Conservation (phyloP, 345 rosid genomes). For the Aegle marmelos region DNA sequence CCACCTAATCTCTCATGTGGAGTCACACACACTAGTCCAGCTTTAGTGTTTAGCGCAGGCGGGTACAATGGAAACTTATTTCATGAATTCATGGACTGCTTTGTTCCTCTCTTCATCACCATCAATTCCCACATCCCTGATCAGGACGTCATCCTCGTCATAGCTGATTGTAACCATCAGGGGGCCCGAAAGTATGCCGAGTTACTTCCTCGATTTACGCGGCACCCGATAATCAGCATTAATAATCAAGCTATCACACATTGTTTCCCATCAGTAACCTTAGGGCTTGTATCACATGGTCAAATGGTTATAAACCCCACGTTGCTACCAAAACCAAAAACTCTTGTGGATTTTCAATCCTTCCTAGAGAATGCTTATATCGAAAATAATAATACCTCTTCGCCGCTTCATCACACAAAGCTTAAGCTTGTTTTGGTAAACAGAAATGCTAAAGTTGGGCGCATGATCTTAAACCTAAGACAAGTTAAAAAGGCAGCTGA, state of each 20-base stretch:
- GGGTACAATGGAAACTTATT: conserved; percentile 40
- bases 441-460: conserved; percentile 5
- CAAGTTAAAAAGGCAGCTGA: not conserved
- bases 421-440: conserved; percentile 22
- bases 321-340: conserved; percentile 12
- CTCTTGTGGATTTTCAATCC: conserved; percentile 19
- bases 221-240: conserved; percentile 20
- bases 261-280: conserved; percentile 30
- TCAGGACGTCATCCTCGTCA: conserved; percentile 22
- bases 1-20: conserved; percentile 23
- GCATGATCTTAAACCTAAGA: conserved; percentile 20
- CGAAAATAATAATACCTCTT: not conserved
- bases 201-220: conserved; percentile 10
- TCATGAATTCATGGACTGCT: conserved; percentile 37
- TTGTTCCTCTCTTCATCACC: conserved; percentile 40
- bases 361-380: conserved; percentile 19
- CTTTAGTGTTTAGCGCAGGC: conserved; percentile 32
- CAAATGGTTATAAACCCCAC: conserved; percentile 24
- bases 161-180: conserved; percentile 14
- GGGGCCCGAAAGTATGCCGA: conserved; percentile 28
- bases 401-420: not conserved
- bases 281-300: conserved; percentile 37
- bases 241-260: conserved; percentile 20
- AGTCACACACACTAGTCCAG: conserved; percentile 24
- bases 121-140: conserved; percentile 18